These are phyloP conservation scores for Marasmius fiardii DNA, from an alignment of 1,284 basidiomycete genomes.

Conservation along the genomic window DNA sequence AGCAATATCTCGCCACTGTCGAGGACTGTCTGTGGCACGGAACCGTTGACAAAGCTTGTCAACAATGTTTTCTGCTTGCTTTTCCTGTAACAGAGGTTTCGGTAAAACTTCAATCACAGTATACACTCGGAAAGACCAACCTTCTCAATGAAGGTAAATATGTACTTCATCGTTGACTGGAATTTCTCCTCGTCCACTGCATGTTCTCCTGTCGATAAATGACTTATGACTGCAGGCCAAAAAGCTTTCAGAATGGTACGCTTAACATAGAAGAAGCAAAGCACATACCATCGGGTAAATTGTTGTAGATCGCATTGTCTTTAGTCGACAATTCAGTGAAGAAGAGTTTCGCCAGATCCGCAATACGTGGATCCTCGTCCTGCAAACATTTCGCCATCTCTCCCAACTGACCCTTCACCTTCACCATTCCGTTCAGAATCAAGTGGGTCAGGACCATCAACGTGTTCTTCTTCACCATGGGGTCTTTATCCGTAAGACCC, in stretches of 20 bases:
- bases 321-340: constrained; percentile 97
- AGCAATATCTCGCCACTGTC: constrained; percentile 98
- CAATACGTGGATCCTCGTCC: constrained; percentile 86
- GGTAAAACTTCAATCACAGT: not conserved
- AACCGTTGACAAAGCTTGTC: constrained; percentile 96
- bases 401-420: constrained; percentile 97
- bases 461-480: constrained; percentile 98
- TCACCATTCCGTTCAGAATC: constrained; percentile 99
- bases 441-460: constrained; percentile 98
- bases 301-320: constrained; percentile 99
- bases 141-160: constrained; percentile 98
- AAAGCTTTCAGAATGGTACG: constrained; percentile 3
- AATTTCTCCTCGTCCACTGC: constrained; percentile 93
- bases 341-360: constrained; percentile 95
- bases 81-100: constrained; percentile 55
- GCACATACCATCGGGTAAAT: constrained; percentile 80
- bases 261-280: not conserved
- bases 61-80: constrained; percentile 92
- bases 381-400: constrained; percentile 99
- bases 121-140: constrained; percentile 35
- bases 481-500: constrained; percentile 83
- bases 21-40: constrained; percentile 81
- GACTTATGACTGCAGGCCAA: constrained; percentile 74
- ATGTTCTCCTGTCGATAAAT: constrained; percentile 90
- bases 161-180: constrained; percentile 91